Conservation (phyloP, 2,329 filamentous ascomycete genomes). For the Phaeosphaeria sp. region DNA sequence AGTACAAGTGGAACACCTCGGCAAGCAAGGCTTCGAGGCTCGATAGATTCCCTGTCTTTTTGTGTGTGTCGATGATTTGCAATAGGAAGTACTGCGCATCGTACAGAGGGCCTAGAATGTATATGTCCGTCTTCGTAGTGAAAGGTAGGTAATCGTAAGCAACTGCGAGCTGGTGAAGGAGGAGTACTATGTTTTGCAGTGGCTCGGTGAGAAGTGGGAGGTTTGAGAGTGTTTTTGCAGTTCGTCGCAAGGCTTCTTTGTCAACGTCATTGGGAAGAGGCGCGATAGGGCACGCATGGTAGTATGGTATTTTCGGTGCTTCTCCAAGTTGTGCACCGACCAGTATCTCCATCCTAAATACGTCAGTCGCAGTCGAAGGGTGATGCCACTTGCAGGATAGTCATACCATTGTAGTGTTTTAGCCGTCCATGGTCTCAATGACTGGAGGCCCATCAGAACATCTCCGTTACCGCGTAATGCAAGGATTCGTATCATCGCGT, state of each 20-base stretch:
- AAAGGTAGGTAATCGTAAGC: constrained; percentile 5
- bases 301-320: constrained; percentile 20
- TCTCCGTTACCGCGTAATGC: constrained; percentile 23
- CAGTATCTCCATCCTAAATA: constrained; percentile 28
- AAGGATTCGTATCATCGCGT: constrained; percentile 24
- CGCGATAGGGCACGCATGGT: not conserved
- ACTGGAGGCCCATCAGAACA: constrained; percentile 16
- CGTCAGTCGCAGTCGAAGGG: not conserved
- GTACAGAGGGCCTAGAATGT: constrained; percentile 22
- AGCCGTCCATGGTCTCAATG: constrained; percentile 13
- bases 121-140: constrained; percentile 14
- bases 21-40: constrained; percentile 21
- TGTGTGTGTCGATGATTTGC: constrained; percentile 18
- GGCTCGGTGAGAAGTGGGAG: constrained; percentile 17
- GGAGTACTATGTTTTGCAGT: constrained; percentile 15
- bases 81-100: constrained; percentile 21
- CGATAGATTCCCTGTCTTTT: constrained; percentile 9
- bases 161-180: constrained; percentile 20
- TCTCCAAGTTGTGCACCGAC: constrained; percentile 23
- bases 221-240: constrained; percentile 11
- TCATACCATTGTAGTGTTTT: constrained; percentile 26
- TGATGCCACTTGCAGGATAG: not conserved
- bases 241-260: constrained; percentile 13
- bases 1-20: constrained; percentile 25
- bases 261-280: constrained; percentile 12